Evolutionary conservation across 2,329 filamentous ascomycete species (phyloP).

Genomic region (Lachnellula occidentalis): DNA sequence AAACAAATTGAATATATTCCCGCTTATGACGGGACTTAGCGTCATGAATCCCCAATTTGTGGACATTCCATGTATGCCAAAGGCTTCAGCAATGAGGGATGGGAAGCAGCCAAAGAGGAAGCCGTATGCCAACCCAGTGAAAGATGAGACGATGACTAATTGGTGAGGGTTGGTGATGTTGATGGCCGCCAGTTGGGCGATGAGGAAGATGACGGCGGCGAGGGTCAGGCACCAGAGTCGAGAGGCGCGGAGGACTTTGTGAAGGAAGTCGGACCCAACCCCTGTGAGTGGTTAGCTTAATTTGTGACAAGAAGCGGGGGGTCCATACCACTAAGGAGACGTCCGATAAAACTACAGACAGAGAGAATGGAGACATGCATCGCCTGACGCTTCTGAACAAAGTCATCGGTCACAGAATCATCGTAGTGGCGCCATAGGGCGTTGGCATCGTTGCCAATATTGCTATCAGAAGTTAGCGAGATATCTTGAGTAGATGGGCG

Average conservation of each 20-base stretch:
- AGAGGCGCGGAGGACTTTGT: constrained; percentile 72
- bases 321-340: constrained; percentile 66
- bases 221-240: constrained; percentile 87
- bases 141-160: constrained; percentile 70
- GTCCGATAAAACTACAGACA: constrained; percentile 76
- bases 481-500: constrained; percentile 10
- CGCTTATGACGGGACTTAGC: constrained; percentile 77
- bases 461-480: constrained; percentile 47
- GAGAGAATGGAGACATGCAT: constrained; percentile 95
- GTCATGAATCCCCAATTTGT: constrained; percentile 98
- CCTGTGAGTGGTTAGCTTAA: constrained; percentile 41
- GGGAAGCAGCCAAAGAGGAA: constrained; percentile 93
- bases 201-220: constrained; percentile 70
- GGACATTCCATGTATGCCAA: constrained; percentile 81
- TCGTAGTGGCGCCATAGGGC: constrained; percentile 88
- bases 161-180: constrained; percentile 70
- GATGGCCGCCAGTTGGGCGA: constrained; percentile 73
- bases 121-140: constrained; percentile 86
- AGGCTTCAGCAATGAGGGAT: constrained; percentile 81
- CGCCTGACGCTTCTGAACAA: constrained; percentile 76
- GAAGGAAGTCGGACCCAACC: constrained; percentile 84
- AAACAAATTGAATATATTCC: constrained; percentile 87
- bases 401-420: constrained; percentile 61
- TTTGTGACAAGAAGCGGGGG: background rate
- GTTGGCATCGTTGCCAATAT: constrained; percentile 85